Evolutionary conservation across 2,329 filamentous ascomycete genomes (phyloP), one percentile per base, ranked within the genome.

Genomic region (Trichoderma polysporum): DNA sequence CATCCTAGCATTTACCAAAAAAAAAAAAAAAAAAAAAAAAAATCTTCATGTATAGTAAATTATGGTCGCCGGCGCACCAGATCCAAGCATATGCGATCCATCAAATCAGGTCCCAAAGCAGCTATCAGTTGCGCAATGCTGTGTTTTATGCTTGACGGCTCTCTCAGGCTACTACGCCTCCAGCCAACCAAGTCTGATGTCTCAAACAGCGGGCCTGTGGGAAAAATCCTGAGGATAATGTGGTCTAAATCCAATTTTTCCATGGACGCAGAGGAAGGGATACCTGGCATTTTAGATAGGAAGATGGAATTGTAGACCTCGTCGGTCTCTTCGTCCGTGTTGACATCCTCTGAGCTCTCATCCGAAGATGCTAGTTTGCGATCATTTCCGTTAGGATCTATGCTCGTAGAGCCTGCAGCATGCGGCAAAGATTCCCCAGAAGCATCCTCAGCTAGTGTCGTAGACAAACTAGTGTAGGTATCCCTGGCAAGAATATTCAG

Each of bases 41-140:
- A 19, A 22, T n/a, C 19, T 62, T 10, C 27, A 31, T 47, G 31
- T 6, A 22, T 15, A 25, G 6, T 22, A 58, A 56, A 13, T 35
- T 39, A 67, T 5, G 3, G 27, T 19, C 53, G 49, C 22, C 59
- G 65, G 15, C 63, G 61, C n/a, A 67, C 66, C 67, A 90, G 84
- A 71, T 90, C 85, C 15, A 93, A 76, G 49, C 88, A 85, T 19
- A 91, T 79, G 60, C 83, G 79, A 22, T 77, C 78, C 52, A 87
- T 81, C 57, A 90, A 74, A 50, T 89, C 86, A 1, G 84, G 80
- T 0, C 91, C 91, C 52, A 92, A 76, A 12, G 86, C 85, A 3
- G 90, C 89, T 3, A 88, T 85, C 59, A 93, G 74, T 72, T 93
- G 90, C 1, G 87, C 90, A 67, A 93, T 83, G 39, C 84, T 81